Evolutionary conservation across 108 stramenopile species (phyloP), one percentile per base, ranked within the genome.

Genomic region (Discostella stelligeroides): DNA sequence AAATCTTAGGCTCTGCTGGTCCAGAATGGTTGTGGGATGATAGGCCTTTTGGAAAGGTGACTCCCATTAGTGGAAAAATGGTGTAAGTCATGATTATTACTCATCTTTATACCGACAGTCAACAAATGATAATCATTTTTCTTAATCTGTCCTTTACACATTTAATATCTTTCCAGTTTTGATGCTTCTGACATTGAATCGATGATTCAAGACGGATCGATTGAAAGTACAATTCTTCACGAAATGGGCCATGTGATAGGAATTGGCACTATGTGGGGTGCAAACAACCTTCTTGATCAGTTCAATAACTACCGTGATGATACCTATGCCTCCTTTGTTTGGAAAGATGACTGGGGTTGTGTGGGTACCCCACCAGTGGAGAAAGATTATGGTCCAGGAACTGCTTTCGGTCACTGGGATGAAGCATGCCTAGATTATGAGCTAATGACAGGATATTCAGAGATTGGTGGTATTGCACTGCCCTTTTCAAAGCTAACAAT

Each of bases 181-280:
- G 67, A 73, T 65, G 13, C 50, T 42, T 63, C 59, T 48, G 69
- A 75, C 69, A 54, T 37, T 51, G 54, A 27, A 14, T 41, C 71
- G 4, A 15, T 70, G 13, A 28, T 17, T 61, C 7, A 66, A 28
- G 2, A 28, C 13, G 34, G 62, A 23, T 53, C 12, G 5, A 55
- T 27, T 15, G 49, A 62, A 42, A 14, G 43, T 34, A 61, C 64
- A 7, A 73, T 82, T 42, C 60, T 76, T 51, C 82, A 83, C 50
- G 82, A 83, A 43, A 66, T 83, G 68, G 82, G 73, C 15, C 82
- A 83, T 42, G 82, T 83, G 0, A 45, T 80, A 39, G 82, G 82
- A 4, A 41, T 83, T 20, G 82, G 82, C 12, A 60, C 62, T 53
- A 30, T 76, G 20, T 83, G 73, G 82, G 46, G n/a, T 11, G 1